These are phyloP conservation scores for Naganishia friedmannii DNA, from an alignment of 768 basidiomycete genomes.

Conservation along the genomic window DNA sequence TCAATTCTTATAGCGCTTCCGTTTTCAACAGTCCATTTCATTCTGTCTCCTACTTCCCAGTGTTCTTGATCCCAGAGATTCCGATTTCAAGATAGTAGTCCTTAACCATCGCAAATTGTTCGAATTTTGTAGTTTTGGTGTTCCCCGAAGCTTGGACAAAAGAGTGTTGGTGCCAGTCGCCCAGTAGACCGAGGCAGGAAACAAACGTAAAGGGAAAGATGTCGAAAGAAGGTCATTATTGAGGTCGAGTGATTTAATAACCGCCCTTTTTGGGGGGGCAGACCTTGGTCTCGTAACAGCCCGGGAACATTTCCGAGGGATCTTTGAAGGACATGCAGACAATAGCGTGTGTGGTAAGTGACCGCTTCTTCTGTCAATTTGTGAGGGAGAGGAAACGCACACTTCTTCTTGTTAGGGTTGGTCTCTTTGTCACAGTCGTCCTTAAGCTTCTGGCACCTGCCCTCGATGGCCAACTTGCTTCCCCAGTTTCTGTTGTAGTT, in stretches of 20 bases:
- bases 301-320: background rate
- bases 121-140: slow-evolving; percentile 3
- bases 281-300: no score
- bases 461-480: background rate
- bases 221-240: background rate
- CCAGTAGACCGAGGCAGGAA: background rate
- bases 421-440: background rate
- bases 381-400: background rate
- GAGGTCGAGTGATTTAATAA: background rate
- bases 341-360: slow-evolving; percentile 4
- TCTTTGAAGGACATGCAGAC: background rate
- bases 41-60: background rate
- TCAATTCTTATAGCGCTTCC: background rate
- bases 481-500: background rate
- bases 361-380: background rate
- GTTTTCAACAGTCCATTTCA: background rate
- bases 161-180: slow-evolving; percentile 1
- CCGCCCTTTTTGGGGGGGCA: no score
- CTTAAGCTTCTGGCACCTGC: background rate
- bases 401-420: background rate
- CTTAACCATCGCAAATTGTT: background rate
- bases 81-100: background rate
- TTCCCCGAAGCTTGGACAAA: slow-evolving; percentile 7
- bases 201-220: background rate
- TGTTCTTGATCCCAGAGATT: background rate